Evolutionary conservation across 345 rosid genomes (phyloP), one percentile per base, ranked within the genome.

Genomic region (Laguncularia racemosa): DNA sequence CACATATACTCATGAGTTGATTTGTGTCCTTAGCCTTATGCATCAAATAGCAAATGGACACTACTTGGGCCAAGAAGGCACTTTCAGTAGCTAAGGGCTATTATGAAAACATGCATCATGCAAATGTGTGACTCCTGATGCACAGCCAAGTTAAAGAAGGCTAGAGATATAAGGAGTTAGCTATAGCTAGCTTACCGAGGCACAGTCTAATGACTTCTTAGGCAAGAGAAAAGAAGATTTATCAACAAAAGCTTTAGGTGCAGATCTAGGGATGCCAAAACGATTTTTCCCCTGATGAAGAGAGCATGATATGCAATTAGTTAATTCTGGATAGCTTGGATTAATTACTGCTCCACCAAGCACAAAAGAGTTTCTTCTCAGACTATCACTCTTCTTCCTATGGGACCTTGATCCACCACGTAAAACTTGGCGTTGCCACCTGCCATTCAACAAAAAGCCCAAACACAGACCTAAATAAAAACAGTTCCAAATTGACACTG

Each of bases 141-240:
- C 40, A 33, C 40, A 33, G 40, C 40, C 40, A 5, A 33, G 40
- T 5, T 6, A 33, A 33, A 33, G 7, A 33, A 33, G 40, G 40
- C 40, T 33, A 33, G 10, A 33, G 40, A 33, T 0, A 6, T 33
- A 8, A 50, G 16, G 53, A 59, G 60, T 21, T 3, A 48, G 14
- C 6, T 43, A 23, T 14, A 62, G 65, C 28, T 58, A 44, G 76
- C 97, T 71, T 43, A 84, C 95, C 64, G 66, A 59, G 68, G 70
- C 48, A 50, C 70, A 53, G 56, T 43, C 44, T 44, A 64, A 53
- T 52, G 70, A 67, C 63, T 64, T 64, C 69, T 62, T 68, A 55
- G 74, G 70, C 70, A 79, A 79, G 66, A 55, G 66, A 71, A 82
- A 80, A 15, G 70, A 13, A 63, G 91, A 83, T 64, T 70, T 85